A percentile compares a stretch with the other conserved stretches of the same genome.
Conservation (phyloP, 1,139 yeast species). For the Debaryomycetaceae sp. region DNA sequence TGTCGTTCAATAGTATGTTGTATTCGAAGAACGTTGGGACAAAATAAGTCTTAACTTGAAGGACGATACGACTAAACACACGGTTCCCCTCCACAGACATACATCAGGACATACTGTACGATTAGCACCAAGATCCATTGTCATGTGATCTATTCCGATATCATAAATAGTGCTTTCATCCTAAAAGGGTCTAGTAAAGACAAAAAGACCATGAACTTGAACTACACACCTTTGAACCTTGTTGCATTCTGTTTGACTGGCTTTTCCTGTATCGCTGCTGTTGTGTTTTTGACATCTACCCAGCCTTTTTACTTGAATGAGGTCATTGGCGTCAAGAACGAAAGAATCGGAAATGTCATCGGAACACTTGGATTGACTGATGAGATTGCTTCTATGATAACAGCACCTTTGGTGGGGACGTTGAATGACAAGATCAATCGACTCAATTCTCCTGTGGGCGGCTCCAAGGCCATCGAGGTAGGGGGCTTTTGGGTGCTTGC, state of each 20-base stretch:
- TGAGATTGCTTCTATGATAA: slow-evolving; percentile 51
- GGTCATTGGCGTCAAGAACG: slow-evolving; percentile 36
- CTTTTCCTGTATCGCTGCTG: slow-evolving; percentile 54
- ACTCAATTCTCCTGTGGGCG: slow-evolving; percentile 23
- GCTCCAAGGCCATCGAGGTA: slow-evolving; percentile 52
- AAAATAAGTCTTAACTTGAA: too few species aligned
- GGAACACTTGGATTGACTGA: slow-evolving; percentile 64
- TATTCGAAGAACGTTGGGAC: too few species aligned
- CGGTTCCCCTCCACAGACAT: too few species aligned
- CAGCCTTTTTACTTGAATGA: slow-evolving; percentile 66
- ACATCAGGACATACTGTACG: too few species aligned
- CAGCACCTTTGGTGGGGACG: slow-evolving; percentile 66
- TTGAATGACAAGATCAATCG: slow-evolving; percentile 50
- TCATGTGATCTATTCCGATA: background rate
- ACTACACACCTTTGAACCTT: slow-evolving; percentile 17
- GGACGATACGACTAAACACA: too few species aligned
- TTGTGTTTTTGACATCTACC: slow-evolving; percentile 65
- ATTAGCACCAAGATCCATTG: background rate
- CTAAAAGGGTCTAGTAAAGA: too few species aligned
- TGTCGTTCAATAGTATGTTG: too few species aligned
- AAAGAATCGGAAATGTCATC: slow-evolving; percentile 50
- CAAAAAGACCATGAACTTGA: slow-evolving; percentile 1
- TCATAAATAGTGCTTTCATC: background rate
- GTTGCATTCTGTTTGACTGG: slow-evolving; percentile 28
- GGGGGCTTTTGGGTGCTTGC: slow-evolving; percentile 48